A percentile compares a stretch with the other conserved stretches of the same genome.
These are phyloP conservation scores for Ceratocystis cacaofunesta DNA, from an alignment of 2,329 filamentous ascomycete genomes.

Conservation along the genomic window DNA sequence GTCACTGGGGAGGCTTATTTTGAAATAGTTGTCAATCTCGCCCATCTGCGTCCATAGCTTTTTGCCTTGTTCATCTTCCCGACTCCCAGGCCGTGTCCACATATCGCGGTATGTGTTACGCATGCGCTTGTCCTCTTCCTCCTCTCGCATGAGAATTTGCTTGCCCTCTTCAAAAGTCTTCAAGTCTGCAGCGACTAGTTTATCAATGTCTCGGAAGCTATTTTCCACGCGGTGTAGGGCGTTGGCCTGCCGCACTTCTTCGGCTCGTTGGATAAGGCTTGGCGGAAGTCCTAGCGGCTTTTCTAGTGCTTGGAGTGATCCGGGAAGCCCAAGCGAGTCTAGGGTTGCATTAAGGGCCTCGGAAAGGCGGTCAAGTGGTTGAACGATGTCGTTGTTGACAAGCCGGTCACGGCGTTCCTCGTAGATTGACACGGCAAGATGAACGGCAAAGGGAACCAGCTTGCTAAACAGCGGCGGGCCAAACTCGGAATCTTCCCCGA, in stretches of 20 bases:
- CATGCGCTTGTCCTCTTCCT: conserved; percentile 65
- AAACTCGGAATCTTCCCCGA: conserved; percentile 68
- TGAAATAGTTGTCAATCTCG: conserved; percentile 80
- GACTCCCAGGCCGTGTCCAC: conserved; percentile 60
- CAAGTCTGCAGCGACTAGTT: conserved; percentile 66
- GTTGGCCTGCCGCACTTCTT: conserved; percentile 85
- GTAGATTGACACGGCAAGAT: conserved; percentile 89
- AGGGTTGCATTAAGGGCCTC: conserved; percentile 65
- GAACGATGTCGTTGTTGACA: conserved; percentile 75
- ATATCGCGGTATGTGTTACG: conserved; percentile 67
- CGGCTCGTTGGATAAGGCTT: conserved; percentile 72
- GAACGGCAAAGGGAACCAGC: conserved; percentile 87
- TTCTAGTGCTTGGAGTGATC: conserved; percentile 83
- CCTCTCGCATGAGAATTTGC: conserved; percentile 61
- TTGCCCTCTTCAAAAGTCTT: conserved; percentile 72
- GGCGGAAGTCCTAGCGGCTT: conserved; percentile 85
- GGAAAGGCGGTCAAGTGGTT: conserved; percentile 68
- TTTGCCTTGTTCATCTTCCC: conserved; percentile 46
- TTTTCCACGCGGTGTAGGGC: conserved; percentile 62
- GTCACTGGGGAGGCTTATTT: conserved; percentile 42
- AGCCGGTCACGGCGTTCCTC: conserved; percentile 81
- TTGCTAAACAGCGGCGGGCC: conserved; percentile 78
- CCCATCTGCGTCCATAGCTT: conserved; percentile 61
- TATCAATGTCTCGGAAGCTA: conserved; percentile 78
- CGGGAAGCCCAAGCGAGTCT: conserved; percentile 72